A percentile compares a stretch with the other conserved stretches of the same genome.
Evolutionary conservation across 2,329 filamentous ascomycete genomes (phyloP).

Genomic region (Neofusicoccum parvum): DNA sequence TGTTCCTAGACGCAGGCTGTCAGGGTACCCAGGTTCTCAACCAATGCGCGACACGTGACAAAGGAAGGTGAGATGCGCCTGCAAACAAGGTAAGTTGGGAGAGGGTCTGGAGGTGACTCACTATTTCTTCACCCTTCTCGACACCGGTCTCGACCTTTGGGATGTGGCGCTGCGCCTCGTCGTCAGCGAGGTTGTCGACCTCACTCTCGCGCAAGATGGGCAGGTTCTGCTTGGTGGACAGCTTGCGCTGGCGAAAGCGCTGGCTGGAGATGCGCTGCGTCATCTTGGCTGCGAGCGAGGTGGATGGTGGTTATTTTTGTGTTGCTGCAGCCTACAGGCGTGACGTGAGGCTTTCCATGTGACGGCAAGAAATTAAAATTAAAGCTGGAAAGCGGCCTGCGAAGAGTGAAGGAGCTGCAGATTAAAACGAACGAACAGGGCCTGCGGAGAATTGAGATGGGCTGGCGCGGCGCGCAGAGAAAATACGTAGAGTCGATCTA

Average conservation of each 20-base stretch:
- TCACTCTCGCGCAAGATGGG: constrained; percentile 87
- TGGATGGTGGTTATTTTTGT: background rate
- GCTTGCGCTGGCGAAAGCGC: constrained; percentile 83
- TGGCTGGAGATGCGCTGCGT: constrained; percentile 44
- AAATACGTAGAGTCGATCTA: background rate
- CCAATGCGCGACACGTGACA: constrained; percentile 28
- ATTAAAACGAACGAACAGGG: background rate
- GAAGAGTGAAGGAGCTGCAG: background rate
- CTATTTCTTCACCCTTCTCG: constrained; percentile 95
- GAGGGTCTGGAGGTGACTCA: constrained; percentile 58
- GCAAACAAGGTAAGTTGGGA: constrained; percentile 25
- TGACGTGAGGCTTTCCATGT: constrained; percentile 15
- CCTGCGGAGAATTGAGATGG: background rate
- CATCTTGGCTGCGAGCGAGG: constrained; percentile 31
- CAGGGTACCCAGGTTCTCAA: background rate
- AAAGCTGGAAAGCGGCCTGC: background rate
- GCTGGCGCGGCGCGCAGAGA: background rate
- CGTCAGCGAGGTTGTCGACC: constrained; percentile 83
- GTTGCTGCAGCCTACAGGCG: constrained; percentile 12
- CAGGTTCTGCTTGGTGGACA: constrained; percentile 86
- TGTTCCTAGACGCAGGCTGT: constrained; percentile 69
- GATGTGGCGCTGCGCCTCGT: constrained; percentile 78
- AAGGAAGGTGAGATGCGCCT: constrained; percentile 29
- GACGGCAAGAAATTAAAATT: constrained; percentile 14
- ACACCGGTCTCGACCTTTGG: constrained; percentile 92